Evolutionary conservation across 2,329 filamentous ascomycete genomes (phyloP), one percentile per base, ranked within the genome.

Genomic region (Ophiostoma novo-ulmi): DNA sequence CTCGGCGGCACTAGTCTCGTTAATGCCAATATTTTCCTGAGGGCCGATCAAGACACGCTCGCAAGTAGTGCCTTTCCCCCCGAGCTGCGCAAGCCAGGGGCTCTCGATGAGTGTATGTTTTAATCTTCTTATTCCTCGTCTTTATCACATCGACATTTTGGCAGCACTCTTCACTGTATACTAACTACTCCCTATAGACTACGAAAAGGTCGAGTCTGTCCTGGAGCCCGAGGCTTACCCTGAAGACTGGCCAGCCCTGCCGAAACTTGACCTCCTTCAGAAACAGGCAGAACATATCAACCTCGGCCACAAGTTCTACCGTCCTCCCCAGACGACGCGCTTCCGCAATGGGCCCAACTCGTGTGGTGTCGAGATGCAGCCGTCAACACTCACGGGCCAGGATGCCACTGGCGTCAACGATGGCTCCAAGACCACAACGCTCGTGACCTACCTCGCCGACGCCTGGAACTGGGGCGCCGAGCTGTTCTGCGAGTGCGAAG

Each of bases 401-500:
- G 89, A 91, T 74, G 79, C 78, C 55, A 90, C 88, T 0, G 89
- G 88, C 0, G 74, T 89, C 71, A 91, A 91, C 74, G 89, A 91
- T 76, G 87, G 87, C 1, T 89, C 87, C 39, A 91, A 90, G 78
- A 89, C 84, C 22, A 88, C 85, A 13, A 89, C 86, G 0, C 80
- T 88, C 1, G 87, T 89, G 52, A 91, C 88, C 0, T 91, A 91
- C 75, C 79, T 91, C 8, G 83, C 86, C 8, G 89, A 91, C 77
- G 88, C 89, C 1, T 91, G 88, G 88, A 89, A 90, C 75, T 89
- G 88, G 87, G 89, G 88, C 10, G 87, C 89, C 14, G 88, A 91
- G 75, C 86, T 91, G 78, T 91, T 91, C 73, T 91, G 89, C 77
- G 84, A 88, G 74, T 88, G 87, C 72, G 88, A 91, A 76, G 89